Conservation (phyloP, 768 basidiomycete species). For the Hypholoma sublateritium region DNA sequence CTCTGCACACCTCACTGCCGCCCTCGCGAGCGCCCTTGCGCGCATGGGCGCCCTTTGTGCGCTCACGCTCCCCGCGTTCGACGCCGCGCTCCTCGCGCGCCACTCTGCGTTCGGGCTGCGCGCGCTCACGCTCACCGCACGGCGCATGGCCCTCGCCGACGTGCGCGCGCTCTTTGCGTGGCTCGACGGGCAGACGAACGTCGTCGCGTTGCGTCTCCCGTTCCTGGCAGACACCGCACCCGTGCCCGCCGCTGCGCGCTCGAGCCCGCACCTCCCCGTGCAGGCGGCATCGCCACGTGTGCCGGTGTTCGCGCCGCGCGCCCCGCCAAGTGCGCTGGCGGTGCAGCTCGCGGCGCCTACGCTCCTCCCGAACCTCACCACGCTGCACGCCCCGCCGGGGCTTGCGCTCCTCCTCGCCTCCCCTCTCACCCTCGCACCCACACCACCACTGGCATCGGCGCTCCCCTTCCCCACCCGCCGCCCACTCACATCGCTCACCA, state of each 20-base stretch:
- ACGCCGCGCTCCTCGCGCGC: constrained; percentile 39
- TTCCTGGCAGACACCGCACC: constrained; percentile 28
- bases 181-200: constrained; percentile 43
- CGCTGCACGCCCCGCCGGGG: constrained; percentile 36
- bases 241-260: not conserved
- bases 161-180: constrained; percentile 34
- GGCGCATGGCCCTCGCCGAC: constrained; percentile 29
- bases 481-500: constrained; percentile 31
- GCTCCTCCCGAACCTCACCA: constrained; percentile 40
- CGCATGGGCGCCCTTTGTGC: constrained; percentile 45
- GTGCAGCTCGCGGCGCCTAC: constrained; percentile 20
- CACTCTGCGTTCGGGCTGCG: constrained; percentile 42
- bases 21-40: constrained; percentile 42
- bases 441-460: not conserved
- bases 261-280: not conserved
- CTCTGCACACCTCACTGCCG: constrained; percentile 34
- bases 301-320: not conserved
- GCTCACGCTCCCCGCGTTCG: constrained; percentile 42
- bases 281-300: constrained; percentile 13
- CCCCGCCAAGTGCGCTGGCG: not conserved
- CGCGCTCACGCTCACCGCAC: constrained; percentile 36
- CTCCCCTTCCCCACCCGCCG: constrained; percentile 16
- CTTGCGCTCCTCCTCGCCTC: constrained; percentile 27
- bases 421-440: constrained; percentile 11
- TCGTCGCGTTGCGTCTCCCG: constrained; percentile 39